phyloP scores from a whole-genome alignment of 306 rosid genomes.

The Senna siamea region DNA sequence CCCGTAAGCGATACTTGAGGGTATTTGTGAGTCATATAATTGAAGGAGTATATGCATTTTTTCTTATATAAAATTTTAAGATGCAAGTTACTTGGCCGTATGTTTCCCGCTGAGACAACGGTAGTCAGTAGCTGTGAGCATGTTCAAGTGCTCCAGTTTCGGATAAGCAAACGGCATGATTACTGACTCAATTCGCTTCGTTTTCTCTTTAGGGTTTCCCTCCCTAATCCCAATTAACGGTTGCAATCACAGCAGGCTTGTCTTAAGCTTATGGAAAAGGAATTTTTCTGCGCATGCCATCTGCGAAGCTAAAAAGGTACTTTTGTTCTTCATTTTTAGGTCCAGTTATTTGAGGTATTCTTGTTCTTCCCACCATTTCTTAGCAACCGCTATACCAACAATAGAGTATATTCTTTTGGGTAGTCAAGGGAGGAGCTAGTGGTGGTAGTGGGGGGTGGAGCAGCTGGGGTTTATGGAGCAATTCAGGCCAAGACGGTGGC shows the following conservation, averaged over 20 bases:
- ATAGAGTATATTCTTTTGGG: slow-evolving; percentile 20
- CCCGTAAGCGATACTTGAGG: too few relatives aligned
- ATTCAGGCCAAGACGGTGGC: slow-evolving; percentile 86
- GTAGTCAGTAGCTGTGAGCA: too few relatives aligned
- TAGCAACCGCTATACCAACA: background rate
- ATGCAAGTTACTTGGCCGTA: too few relatives aligned
- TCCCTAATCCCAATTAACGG: slow-evolving; percentile 13
- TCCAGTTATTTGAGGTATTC: background rate
- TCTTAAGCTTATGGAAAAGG: slow-evolving; percentile 26
- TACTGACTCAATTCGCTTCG: slow-evolving; percentile 35
- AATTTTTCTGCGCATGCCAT: slow-evolving; percentile 40
- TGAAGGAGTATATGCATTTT: too few relatives aligned
- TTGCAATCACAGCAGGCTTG: slow-evolving; percentile 12
- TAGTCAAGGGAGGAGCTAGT: slow-evolving; percentile 65
- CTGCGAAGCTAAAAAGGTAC: slow-evolving; percentile 54
- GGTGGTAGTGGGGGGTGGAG: slow-evolving; percentile 94
- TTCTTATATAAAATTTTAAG: too few relatives aligned
- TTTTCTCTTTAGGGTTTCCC: slow-evolving; percentile 35
- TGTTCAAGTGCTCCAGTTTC: background rate
- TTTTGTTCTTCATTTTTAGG: background rate
- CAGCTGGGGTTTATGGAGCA: slow-evolving; percentile 94
- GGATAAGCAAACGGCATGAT: slow-evolving; percentile 31
- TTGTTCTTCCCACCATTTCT: background rate
- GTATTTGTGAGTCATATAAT: too few relatives aligned
- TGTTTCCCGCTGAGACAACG: too few relatives aligned